Conservation (phyloP, 768 basidiomycete species). For the Rubroboletus satanas region DNA sequence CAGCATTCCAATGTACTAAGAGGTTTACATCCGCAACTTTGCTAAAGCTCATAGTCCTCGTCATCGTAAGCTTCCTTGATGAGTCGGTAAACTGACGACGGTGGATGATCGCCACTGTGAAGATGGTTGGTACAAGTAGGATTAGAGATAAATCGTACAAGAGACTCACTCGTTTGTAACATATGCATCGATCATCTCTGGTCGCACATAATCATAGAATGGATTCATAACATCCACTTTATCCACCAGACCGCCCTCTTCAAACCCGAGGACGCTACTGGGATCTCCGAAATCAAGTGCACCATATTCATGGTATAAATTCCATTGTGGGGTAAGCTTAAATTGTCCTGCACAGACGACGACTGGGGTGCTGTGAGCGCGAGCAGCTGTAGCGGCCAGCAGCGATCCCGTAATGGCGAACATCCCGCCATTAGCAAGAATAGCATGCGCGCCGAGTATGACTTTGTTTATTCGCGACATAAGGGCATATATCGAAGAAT, state of each 20-base stretch:
- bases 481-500: slow-evolving; percentile 91
- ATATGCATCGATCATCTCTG: slow-evolving; percentile 88
- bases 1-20: background rate
- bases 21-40: background rate
- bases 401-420: slow-evolving; percentile 86
- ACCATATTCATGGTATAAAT: slow-evolving; percentile 81
- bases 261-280: slow-evolving; percentile 64
- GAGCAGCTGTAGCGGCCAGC: slow-evolving; percentile 81
- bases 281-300: slow-evolving; percentile 77
- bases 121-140: slow-evolving; percentile 4
- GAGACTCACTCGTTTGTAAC: slow-evolving; percentile 92
- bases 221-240: slow-evolving; percentile 93
- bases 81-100: slow-evolving; percentile 87
- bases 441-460: slow-evolving; percentile 90
- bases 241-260: slow-evolving; percentile 75
- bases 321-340: slow-evolving; percentile 91
- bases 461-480: slow-evolving; percentile 98
- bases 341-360: slow-evolving; percentile 95
- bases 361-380: slow-evolving; percentile 86
- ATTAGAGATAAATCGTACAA: slow-evolving; percentile 6
- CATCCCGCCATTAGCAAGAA: slow-evolving; percentile 95
- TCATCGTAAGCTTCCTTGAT: slow-evolving; percentile 96
- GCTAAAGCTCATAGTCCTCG: slow-evolving; percentile 74
- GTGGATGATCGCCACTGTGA: slow-evolving; percentile 89
- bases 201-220: slow-evolving; percentile 94